Evolutionary conservation across 495 filamentous ascomycete species (phyloP), one percentile per base, ranked within the genome.

Genomic region (Podospora conica): DNA sequence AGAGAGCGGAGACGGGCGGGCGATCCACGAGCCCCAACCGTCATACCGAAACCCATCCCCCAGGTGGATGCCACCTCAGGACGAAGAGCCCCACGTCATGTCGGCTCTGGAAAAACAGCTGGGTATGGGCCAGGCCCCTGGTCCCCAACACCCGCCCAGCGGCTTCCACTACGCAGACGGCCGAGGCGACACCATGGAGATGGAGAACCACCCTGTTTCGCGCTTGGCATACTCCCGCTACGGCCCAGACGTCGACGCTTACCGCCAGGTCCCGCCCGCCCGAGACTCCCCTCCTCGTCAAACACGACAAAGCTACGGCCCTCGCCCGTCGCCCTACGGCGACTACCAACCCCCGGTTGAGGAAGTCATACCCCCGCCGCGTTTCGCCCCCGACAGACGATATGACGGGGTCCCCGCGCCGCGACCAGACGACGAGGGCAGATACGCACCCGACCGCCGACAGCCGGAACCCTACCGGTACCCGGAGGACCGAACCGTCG

Each of bases 391-490:
- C 18, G 40, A 68, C 64, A 25, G 25, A 33, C 60, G 70, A 56
- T 70, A 73, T 59, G 61, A 59, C 61, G 25, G 61, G 8, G 15
- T 11, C 54, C 60, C 70, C 55, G 22, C 64, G 63, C 60, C 40
- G 18, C 27, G 60, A 27, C 15, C 55, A 3, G 65, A 66, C n/a
- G 61, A 70, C 15, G 66, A 75, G 25, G 63, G 74, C 28, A 23
- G 53, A 23, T 63, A 66, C 48, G 69, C 66, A 57, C 31, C 70
- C 24, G 56, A 61, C 27, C 55, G 53, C 24, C 59, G 59, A 53
- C 74, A 69, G 29, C 72, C 71, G 53, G 78, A 75, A n/a, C 78
- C 79, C 40, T 69, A 72, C 60, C 74, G 71, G 10, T 69, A 71
- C 53, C 75, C 72, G 56, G 68, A 73, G 15, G 73, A 78, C 18